A percentile compares a stretch with the other conserved stretches of the same genome.
Conservation (phyloP, 2,329 filamentous ascomycete genomes). For the Neopestalotiopsis rosae region DNA sequence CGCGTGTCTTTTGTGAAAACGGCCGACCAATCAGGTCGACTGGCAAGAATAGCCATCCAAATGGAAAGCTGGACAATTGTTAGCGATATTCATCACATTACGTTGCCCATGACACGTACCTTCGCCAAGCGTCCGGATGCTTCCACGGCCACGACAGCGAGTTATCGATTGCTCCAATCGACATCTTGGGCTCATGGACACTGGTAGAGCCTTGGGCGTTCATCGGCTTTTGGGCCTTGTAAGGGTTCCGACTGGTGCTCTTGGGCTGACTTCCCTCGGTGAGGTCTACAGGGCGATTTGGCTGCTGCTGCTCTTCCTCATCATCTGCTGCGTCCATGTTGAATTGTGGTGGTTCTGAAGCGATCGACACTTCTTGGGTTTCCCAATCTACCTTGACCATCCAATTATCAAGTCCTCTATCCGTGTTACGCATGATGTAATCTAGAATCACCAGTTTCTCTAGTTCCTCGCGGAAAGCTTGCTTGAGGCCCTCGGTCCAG, state of each 20-base stretch:
- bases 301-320: slow-evolving; percentile 46
- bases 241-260: slow-evolving; percentile 64
- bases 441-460: slow-evolving; percentile 97
- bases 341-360: slow-evolving; percentile 78
- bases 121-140: slow-evolving; percentile 86
- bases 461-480: slow-evolving; percentile 91
- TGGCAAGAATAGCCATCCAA: slow-evolving; percentile 97
- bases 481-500: slow-evolving; percentile 89
- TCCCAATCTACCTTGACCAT: slow-evolving; percentile 97
- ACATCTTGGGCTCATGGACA: slow-evolving; percentile 63
- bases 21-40: slow-evolving; percentile 95
- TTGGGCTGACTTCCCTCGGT: slow-evolving; percentile 44
- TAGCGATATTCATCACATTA: neutral
- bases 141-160: slow-evolving; percentile 99
- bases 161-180: slow-evolving; percentile 94
- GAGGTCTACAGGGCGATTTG: slow-evolving; percentile 67
- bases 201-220: slow-evolving; percentile 64
- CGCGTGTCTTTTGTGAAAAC: slow-evolving; percentile 90
- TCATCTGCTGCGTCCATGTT: slow-evolving; percentile 60
- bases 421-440: slow-evolving; percentile 99
- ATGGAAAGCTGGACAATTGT: slow-evolving; percentile 81
- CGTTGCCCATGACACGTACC: slow-evolving; percentile 38
- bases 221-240: slow-evolving; percentile 85
- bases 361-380: slow-evolving; percentile 81
- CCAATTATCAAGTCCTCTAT: slow-evolving; percentile 97